Evolutionary conservation across 306 rosid species (phyloP), one percentile per base, ranked within the genome.

Genomic region (Trichosanthes truncata): DNA sequence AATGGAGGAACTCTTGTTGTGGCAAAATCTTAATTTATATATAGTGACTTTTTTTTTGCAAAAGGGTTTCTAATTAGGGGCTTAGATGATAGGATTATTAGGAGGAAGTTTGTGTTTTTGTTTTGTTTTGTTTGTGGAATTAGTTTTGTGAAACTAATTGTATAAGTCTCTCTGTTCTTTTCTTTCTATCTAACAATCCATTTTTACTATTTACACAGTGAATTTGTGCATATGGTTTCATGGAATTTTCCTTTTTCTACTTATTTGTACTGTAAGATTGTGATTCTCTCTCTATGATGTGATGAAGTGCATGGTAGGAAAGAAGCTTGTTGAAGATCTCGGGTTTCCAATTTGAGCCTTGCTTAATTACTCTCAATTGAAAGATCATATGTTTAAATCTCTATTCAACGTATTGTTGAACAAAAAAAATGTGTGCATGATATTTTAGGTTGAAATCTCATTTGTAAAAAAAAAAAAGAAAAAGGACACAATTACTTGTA

Each of bases 1-100:
- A 84, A 60, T 26, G 86, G 90, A 52, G 86, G 85, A 73, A 76
- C 33, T 3, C 84, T 87, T 81, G 43, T 81, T 23, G 55, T 84
- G 8, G 57, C 83, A 38, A 6, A n/a, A 40, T 68, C 75, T 38
- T 61, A 14, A 25, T 20, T 20, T 60, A 0, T 49, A 49, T 60
- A 0, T 49, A 49, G 6, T 3, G 53, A 60, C 29, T 11, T 21
- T 11, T 21, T 60, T 56, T 60, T 12, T 60, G 35, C 66, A 60
- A 25, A 25, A 25, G 35, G 66, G 53, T 14, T 49, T 49, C 17
- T 49, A 18, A 49, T 49, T 49, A 49, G 53, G 20, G 53, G 53
- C 20, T 49, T 49, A 13, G 53, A 48, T 49, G 20, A 49, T 49
- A 49, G 14, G 20, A 15, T 14, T 52, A 17, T 52, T 51, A 51